Conservation (phyloP, 139 green algal genomes). For the Chlamydomonas eustigma region DNA sequence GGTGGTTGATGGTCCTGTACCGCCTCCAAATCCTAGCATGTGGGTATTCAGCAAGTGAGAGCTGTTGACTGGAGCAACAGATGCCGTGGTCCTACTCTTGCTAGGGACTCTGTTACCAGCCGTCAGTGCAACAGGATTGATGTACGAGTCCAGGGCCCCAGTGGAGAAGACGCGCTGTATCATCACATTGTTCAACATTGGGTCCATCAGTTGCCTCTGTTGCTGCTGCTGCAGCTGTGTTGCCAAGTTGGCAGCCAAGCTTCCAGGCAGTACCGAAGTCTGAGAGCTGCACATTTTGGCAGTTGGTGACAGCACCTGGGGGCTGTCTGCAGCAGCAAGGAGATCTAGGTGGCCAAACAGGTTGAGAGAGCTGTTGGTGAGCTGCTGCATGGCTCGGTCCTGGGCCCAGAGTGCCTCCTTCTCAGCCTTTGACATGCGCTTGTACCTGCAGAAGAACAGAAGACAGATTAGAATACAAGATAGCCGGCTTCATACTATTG, state of each 20-base stretch:
- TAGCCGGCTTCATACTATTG: too few species aligned
- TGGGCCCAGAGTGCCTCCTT: constrained; percentile 71
- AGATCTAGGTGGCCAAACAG: constrained; percentile 17
- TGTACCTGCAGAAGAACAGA: constrained; percentile 43
- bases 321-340: too few species aligned
- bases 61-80: background rate
- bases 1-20: background rate
- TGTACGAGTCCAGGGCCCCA: constrained; percentile 13
- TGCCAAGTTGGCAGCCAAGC: background rate
- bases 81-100: background rate
- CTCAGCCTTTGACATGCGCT: constrained; percentile 72
- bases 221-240: constrained; percentile 10
- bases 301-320: background rate
- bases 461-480: too few species aligned
- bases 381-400: constrained; percentile 42
- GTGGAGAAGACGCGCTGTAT: constrained; percentile 24
- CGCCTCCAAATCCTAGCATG: too few species aligned
- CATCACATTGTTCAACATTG: constrained; percentile 16
- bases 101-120: background rate
- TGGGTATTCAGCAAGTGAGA: too few species aligned
- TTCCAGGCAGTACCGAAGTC: background rate
- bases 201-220: background rate
- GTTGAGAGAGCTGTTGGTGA: constrained; percentile 4
- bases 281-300: background rate
- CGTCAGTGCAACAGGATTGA: background rate